These are phyloP conservation scores for Thraustotheca clavata DNA, from an alignment of 352 stramenopile genomes.

Conservation along the genomic window DNA sequence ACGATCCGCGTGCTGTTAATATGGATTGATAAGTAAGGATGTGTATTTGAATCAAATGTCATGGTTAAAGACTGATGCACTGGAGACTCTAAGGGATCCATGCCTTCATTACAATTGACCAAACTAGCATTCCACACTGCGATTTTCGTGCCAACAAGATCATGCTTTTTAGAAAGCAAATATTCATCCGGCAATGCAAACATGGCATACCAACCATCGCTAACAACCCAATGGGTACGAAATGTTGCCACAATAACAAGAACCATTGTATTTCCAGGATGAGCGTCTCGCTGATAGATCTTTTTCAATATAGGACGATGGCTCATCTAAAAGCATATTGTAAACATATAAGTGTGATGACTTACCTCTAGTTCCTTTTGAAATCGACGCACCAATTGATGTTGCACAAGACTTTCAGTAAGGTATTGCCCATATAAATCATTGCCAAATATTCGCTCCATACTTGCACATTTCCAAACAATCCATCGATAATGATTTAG, in stretches of 20 bases:
- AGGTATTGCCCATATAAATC: conserved; percentile 49
- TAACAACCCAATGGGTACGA: conserved; percentile 52
- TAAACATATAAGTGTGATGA: not conserved
- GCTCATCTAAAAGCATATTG: conserved; percentile 2
- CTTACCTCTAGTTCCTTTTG: conserved; percentile 42
- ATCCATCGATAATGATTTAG: conserved; percentile 67
- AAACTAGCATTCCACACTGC: conserved; percentile 56
- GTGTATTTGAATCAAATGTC: conserved; percentile 39
- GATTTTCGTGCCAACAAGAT: conserved; percentile 51
- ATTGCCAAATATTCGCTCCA: conserved; percentile 38
- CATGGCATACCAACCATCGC: conserved; percentile 63
- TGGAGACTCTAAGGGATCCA: conserved; percentile 56
- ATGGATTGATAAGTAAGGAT: conserved; percentile 53
- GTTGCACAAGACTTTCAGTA: conserved; percentile 47
- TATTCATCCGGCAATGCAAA: conserved; percentile 44
- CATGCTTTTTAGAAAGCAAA: conserved; percentile 31
- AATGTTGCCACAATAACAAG: conserved; percentile 50
- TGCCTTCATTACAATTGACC: conserved; percentile 50
- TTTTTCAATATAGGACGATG: conserved; percentile 58
- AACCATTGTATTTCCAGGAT: conserved; percentile 51
- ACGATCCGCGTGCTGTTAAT: conserved; percentile 62
- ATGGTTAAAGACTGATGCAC: conserved; percentile 42
- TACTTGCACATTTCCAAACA: conserved; percentile 57
- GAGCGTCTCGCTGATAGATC: conserved; percentile 55
- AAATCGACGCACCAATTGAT: conserved; percentile 42